Percentiles rank a stretch among this genome's conserved stretches.
Evolutionary conservation across 2,329 filamentous ascomycete genomes (phyloP).

Genomic region (Colletotrichum graminicola): DNA sequence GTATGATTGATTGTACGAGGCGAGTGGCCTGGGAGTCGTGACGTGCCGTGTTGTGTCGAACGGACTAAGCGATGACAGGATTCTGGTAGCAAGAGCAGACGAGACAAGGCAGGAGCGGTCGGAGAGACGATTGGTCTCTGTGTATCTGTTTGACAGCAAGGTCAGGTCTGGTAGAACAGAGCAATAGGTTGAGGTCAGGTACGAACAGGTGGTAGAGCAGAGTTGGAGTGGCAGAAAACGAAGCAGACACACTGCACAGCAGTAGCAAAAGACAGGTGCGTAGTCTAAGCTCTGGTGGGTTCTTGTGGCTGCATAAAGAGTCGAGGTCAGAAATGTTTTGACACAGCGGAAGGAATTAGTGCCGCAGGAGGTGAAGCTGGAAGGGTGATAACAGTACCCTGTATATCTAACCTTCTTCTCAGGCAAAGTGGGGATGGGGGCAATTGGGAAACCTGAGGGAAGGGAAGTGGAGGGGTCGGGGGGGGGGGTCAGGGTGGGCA

Average conservation of each 20-base stretch:
- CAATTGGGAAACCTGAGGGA: constrained; percentile 42
- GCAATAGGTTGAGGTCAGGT: constrained; percentile 19
- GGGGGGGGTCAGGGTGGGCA: constrained; percentile 40
- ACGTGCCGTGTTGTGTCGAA: constrained; percentile 16
- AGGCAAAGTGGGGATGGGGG: constrained; percentile 42
- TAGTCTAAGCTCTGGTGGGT: constrained; percentile 45
- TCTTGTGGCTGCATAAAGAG: constrained; percentile 50
- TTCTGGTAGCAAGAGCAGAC: constrained; percentile 14
- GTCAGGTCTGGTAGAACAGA: constrained; percentile 25
- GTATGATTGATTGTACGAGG: constrained; percentile 13
- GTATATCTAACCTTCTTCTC: constrained; percentile 42
- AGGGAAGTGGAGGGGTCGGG: constrained; percentile 42
- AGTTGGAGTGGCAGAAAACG: constrained; percentile 23
- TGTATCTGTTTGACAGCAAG: constrained; percentile 21
- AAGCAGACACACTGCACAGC: constrained; percentile 33
- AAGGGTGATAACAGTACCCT: constrained; percentile 42
- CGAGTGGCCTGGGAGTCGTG: constrained; percentile 21
- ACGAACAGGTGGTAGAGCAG: constrained; percentile 13
- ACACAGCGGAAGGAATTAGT: constrained; percentile 54
- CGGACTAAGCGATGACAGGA: constrained; percentile 11
- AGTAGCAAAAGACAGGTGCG: constrained; percentile 34
- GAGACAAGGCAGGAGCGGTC: constrained; percentile 17
- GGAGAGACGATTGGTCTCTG: constrained; percentile 11
- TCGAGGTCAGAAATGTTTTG: constrained; percentile 54
- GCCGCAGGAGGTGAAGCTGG: constrained; percentile 52